Evolutionary conservation across 331 rosid genomes (phyloP), one percentile per base, ranked within the genome.

Genomic region (Spiraea crenata): DNA sequence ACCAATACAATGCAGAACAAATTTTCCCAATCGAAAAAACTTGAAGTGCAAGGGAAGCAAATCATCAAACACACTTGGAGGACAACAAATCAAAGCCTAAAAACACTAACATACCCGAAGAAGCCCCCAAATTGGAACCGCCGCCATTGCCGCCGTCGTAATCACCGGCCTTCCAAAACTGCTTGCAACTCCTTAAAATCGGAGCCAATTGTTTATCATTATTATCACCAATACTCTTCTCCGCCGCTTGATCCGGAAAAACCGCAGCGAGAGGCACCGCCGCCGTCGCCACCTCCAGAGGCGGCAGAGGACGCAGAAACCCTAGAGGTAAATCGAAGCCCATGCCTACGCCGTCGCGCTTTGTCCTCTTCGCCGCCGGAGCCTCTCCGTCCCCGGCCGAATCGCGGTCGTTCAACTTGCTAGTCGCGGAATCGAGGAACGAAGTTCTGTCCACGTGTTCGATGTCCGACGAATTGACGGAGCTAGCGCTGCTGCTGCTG

Each of bases 81-180:
- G n/a, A 42, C 38, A 40, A 19, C 11, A 14, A 35, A 35, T 7
- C 20, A 35, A 2, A 20, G 52, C 20, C 9, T 6, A 35, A 4
- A 15, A 48, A 44, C 25, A 20, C 5, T 14, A 64, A 38, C 5
- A 45, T 47, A 72, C 78, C 74, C 51, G 70, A 72, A 37, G 51
- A 67, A 6, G 57, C 72, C 4, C 35, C 58, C 7, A 48, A 57
- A 11, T 34, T 4, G 20, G 16, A 39, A 44, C 19, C 34, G 3
- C 17, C 16, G 5, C 44, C 57, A 16, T 9, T 42, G 50, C 16
- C 62, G 19, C 64, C 82, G 42, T 77, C 82, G 17, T 48, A 78
- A 37, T 72, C 82, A 38, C 82, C 78, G 4, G 82, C 82, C 34
- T 78, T 78, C 82, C 82, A 78, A 37, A 78, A 78, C 63, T 78